Evolutionary conservation across 2,329 filamentous ascomycete species (phyloP).

Genomic region (Xylariaceae sp.): DNA sequence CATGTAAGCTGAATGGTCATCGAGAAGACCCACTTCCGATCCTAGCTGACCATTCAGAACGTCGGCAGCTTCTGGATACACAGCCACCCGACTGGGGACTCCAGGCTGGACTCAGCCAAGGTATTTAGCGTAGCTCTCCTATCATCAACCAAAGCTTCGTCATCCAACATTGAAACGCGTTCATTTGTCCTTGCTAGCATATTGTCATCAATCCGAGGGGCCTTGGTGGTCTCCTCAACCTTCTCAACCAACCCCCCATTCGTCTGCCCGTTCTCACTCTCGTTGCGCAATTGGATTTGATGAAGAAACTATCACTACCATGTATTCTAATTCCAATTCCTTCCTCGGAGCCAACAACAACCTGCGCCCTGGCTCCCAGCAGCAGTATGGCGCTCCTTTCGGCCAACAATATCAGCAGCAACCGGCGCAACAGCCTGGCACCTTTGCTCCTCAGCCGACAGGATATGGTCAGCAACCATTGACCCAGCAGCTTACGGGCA

Average conservation of each 20-base stretch:
- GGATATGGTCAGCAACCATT: slow-evolving; percentile 55
- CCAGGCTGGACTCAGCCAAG: slow-evolving; percentile 16
- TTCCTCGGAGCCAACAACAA: slow-evolving; percentile 76
- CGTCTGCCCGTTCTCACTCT: slow-evolving; percentile 6
- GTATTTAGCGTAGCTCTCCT: slow-evolving; percentile 6
- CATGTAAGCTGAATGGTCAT: not conserved
- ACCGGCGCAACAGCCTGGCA: slow-evolving; percentile 48
- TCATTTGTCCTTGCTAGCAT: slow-evolving; percentile 8
- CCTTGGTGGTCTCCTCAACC: slow-evolving; percentile 23
- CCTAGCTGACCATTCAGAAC: slow-evolving; percentile 11
- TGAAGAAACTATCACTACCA: slow-evolving; percentile 38
- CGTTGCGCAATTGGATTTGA: slow-evolving; percentile 9
- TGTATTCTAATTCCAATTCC: slow-evolving; percentile 89
- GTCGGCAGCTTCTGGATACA: not conserved
- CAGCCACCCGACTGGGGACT: slow-evolving; percentile 19
- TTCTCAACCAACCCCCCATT: not conserved
- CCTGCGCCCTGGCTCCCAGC: slow-evolving; percentile 64
- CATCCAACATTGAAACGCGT: slow-evolving; percentile 17
- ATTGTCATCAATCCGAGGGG: slow-evolving; percentile 25
- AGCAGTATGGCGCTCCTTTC: slow-evolving; percentile 53
- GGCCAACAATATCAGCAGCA: slow-evolving; percentile 43
- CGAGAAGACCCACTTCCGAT: slow-evolving; percentile 4
- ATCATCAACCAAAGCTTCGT: slow-evolving; percentile 24
- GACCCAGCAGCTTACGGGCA: slow-evolving; percentile 59
- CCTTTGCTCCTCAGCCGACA: slow-evolving; percentile 57